Conservation (phyloP, 345 rosid species). For the Pugionium cornutum region DNA sequence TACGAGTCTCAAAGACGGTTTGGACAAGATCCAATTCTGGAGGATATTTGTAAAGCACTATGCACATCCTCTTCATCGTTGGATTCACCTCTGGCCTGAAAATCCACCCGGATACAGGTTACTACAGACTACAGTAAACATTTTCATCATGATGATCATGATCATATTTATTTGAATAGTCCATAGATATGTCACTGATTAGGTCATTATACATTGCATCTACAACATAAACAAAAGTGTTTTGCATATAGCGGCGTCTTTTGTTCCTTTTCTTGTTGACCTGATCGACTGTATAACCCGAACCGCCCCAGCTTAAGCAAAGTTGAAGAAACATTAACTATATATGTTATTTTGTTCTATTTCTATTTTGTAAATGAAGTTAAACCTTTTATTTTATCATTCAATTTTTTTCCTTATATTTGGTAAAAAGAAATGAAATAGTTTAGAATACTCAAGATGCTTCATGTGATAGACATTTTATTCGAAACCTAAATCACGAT, state of each 20-base stretch:
- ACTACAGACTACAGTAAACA: background rate
- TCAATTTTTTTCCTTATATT: too few relatives aligned
- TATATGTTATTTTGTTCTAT: too few relatives aligned
- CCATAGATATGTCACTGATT: conserved; percentile 25
- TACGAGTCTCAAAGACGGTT: conserved; percentile 59
- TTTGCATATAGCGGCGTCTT: conserved; percentile 27
- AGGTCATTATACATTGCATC: conserved; percentile 26
- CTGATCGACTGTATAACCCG: background rate
- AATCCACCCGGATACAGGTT: conserved; percentile 61
- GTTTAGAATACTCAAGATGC: too few relatives aligned
- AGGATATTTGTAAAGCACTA: conserved; percentile 72
- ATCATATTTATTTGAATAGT: background rate
- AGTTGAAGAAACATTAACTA: background rate
- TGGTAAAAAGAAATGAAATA: too few relatives aligned
- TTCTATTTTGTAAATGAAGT: too few relatives aligned
- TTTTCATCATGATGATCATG: background rate
- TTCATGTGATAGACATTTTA: too few relatives aligned
- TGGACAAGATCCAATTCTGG: conserved; percentile 58
- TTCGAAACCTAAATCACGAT: too few relatives aligned
- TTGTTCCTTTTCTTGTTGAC: conserved; percentile 12
- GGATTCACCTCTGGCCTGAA: conserved; percentile 61
- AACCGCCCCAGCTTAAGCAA: conserved; percentile 10
- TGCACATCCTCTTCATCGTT: conserved; percentile 60
- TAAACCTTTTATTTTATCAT: too few relatives aligned
- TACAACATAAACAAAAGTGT: background rate